A percentile compares a stretch with the other conserved stretches of the same genome.
These are phyloP conservation scores for Imleria badia DNA, from an alignment of 768 basidiomycete genomes.

Conservation along the genomic window DNA sequence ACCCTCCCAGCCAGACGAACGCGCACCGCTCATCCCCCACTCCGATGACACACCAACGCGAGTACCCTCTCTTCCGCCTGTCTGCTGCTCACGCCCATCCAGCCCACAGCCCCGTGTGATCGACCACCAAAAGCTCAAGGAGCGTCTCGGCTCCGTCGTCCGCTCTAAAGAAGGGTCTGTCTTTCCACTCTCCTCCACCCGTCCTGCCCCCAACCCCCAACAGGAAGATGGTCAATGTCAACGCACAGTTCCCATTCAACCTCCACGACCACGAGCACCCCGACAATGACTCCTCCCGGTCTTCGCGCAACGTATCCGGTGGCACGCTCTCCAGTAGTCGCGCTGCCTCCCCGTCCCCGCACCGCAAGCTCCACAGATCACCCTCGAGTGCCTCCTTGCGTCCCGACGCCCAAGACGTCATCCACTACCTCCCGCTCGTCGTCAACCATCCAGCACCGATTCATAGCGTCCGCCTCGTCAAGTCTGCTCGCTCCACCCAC, in stretches of 20 bases:
- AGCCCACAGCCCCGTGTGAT: slow-evolving; percentile 35
- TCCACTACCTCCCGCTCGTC: slow-evolving; percentile 8
- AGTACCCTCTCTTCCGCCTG: slow-evolving; percentile 3
- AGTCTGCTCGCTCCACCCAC: background rate
- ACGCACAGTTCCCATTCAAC: slow-evolving; percentile 60
- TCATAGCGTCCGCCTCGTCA: slow-evolving; percentile 29
- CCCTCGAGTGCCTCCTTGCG: slow-evolving; percentile 24
- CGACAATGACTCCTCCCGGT: slow-evolving; percentile 27
- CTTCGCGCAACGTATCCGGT: slow-evolving; percentile 36
- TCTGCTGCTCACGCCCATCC: background rate
- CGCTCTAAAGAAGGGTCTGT: slow-evolving; percentile 61
- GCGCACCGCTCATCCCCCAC: slow-evolving; percentile 30
- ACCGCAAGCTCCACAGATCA: slow-evolving; percentile 19
- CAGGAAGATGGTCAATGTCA: slow-evolving; percentile 74
- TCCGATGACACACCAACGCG: slow-evolving; percentile 26
- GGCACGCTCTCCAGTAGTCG: slow-evolving; percentile 25
- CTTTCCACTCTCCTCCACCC: background rate
- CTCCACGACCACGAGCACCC: slow-evolving; percentile 33
- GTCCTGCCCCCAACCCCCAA: background rate
- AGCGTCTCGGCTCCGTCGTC: slow-evolving; percentile 54
- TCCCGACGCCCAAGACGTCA: slow-evolving; percentile 16
- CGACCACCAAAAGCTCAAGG: slow-evolving; percentile 51
- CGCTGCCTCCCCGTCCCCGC: slow-evolving; percentile 20
- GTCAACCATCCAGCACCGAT: slow-evolving; percentile 5
- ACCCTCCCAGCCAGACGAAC: slow-evolving; percentile 18